Conservation (phyloP, 495 filamentous ascomycete species). For the Massariosphaeria phaeospora region DNA sequence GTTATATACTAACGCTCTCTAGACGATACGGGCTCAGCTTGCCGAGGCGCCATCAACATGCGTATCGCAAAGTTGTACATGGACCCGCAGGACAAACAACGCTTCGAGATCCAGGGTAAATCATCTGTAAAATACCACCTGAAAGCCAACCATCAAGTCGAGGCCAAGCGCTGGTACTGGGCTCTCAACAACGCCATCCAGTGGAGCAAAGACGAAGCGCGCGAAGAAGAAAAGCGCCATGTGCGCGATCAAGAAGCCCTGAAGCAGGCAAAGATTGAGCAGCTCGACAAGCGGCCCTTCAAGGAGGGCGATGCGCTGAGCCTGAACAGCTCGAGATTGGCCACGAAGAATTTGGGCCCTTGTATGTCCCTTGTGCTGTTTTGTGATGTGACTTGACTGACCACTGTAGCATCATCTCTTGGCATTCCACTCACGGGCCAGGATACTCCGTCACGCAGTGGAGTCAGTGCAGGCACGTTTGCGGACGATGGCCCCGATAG, state of each 20-base stretch:
- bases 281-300: slow-evolving; percentile 44
- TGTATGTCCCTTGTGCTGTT: slow-evolving; percentile 6
- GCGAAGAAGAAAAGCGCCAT: slow-evolving; percentile 73
- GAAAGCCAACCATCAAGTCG: slow-evolving; percentile 92
- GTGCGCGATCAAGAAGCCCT: slow-evolving; percentile 69
- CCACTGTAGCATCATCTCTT: slow-evolving; percentile 24
- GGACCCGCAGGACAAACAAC: slow-evolving; percentile 93
- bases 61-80: slow-evolving; percentile 88
- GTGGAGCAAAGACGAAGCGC: slow-evolving; percentile 94
- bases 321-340: slow-evolving; percentile 30
- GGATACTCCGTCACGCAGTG: slow-evolving; percentile 37
- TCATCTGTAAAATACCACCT: slow-evolving; percentile 98
- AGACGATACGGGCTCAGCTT: slow-evolving; percentile 89
- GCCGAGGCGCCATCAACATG: slow-evolving; percentile 98
- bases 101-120: slow-evolving; percentile 95
- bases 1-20: slow-evolving; percentile 3
- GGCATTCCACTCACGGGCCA: slow-evolving; percentile 48
- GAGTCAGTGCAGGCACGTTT: slow-evolving; percentile 41
- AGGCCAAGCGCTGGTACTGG: slow-evolving; percentile 96
- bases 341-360: slow-evolving; percentile 23
- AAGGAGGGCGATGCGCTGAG: slow-evolving; percentile 52
- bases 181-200: slow-evolving; percentile 97
- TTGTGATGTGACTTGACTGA: background rate
- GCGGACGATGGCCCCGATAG: slow-evolving; percentile 58
- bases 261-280: slow-evolving; percentile 66